Evolutionary conservation across 2,329 filamentous ascomycete genomes (phyloP), one percentile per base, ranked within the genome.

Genomic region (Trichoderma oligosporum): DNA sequence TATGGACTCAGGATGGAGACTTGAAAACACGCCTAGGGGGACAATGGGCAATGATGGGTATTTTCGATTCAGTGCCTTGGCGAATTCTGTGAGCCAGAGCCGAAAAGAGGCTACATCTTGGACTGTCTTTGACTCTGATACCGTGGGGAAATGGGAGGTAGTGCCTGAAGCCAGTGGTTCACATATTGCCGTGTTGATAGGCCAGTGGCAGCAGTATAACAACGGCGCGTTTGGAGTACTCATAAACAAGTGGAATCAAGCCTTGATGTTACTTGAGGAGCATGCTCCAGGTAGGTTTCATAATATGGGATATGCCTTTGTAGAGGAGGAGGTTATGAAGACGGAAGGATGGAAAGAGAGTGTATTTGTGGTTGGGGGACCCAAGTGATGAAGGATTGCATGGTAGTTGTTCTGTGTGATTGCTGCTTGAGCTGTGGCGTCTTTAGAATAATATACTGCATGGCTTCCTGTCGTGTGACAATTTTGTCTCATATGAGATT

Each of bases 251-350:
- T 7, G 31, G 22, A 31, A 55, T 29, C 52, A 46, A 8, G 41
- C 39, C 11, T 22, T 55, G 41, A 55, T 55, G 52, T 18, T 55
- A 12, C 4, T 55, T 9, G 41, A 46, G 16, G 52, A 55, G 33
- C 31, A 38, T 29, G 22, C 2, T n/a, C 22, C 7, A 6, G 52
- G 41, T 22, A 45, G 14, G 24, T 38, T 22, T 38, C 42, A 35
- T 12, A 46, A 38, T 6, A 8, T 55, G 3, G 52, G 52, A 20
- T 55, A 55, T 55, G 41, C 41, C 0, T 55, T 55, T 55, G 52
- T 55, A 31, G 27, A 27, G 52, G 12, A 29, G 22, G 52, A 29
- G 5, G 31, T 38, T 55, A 5, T 55, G 31, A 45, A 29, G 52
- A 55, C 16, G 41, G 39, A 16, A 1, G 12, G 5, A n/a, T 55